Evolutionary conservation across 2,329 filamentous ascomycete species (phyloP).

Genomic region (Sporothrix brasiliensis): DNA sequence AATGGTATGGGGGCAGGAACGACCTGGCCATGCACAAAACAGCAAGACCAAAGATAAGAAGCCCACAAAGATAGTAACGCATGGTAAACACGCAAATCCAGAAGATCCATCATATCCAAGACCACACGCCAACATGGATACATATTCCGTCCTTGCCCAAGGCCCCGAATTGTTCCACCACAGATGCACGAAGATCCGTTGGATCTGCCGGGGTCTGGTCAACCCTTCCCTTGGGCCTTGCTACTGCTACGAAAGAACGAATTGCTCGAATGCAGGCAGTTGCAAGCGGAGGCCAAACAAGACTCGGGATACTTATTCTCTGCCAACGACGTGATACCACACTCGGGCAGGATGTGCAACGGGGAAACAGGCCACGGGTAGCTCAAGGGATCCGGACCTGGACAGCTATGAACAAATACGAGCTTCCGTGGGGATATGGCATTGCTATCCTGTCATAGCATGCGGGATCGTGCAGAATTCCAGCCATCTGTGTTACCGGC

Average conservation of each 20-base stretch:
- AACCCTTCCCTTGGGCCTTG: conserved; percentile 8
- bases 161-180: conserved; percentile 30
- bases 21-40: background rate
- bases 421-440: conserved; percentile 4
- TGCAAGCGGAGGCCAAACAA: background rate
- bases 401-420: background rate
- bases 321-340: background rate
- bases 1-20: conserved; percentile 4
- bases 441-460: conserved; percentile 14
- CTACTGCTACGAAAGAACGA: background rate
- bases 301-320: background rate
- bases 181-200: conserved; percentile 25
- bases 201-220: conserved; percentile 25
- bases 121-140: conserved; percentile 21
- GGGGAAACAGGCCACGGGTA: background rate
- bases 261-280: background rate
- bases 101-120: background rate
- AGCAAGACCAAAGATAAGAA: background rate
- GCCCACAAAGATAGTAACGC: background rate
- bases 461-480: conserved; percentile 20
- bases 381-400: background rate
- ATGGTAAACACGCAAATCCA: background rate
- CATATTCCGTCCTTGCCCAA: background rate
- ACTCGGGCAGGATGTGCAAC: background rate
- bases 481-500: background rate